Evolutionary conservation across 1,139 yeast genomes (phyloP).

Genomic region (Debaryomyces robertsiae): DNA sequence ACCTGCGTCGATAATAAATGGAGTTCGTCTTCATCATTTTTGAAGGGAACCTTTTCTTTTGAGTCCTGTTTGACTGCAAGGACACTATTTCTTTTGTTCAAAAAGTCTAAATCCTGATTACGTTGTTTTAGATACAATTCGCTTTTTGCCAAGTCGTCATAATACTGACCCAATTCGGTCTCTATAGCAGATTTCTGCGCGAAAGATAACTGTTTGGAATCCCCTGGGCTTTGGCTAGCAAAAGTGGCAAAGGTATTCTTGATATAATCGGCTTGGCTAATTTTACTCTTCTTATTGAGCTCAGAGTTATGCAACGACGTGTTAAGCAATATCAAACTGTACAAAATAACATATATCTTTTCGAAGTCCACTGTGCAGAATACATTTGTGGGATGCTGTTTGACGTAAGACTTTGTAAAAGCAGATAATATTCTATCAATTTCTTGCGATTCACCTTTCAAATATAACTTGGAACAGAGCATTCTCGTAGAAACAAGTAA

Average conservation of each 20-base stretch:
- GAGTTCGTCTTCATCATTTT: conserved; percentile 9
- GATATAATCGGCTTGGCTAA: conserved; percentile 53
- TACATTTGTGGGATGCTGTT: conserved; percentile 49
- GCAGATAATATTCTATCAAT: conserved; percentile 74
- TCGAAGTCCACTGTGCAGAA: conserved; percentile 57
- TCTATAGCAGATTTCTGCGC: conserved; percentile 47
- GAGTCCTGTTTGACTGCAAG: neutral
- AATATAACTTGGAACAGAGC: conserved; percentile 65
- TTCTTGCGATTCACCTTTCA: conserved; percentile 84
- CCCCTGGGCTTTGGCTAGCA: conserved; percentile 37
- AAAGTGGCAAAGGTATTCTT: conserved; percentile 56
- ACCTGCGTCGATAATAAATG: conserved; percentile 31
- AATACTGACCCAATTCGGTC: conserved; percentile 43
- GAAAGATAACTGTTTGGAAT: conserved; percentile 33
- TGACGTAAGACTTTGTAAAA: conserved; percentile 68
- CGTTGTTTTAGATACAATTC: conserved; percentile 44
- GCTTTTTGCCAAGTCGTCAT: conserved; percentile 41
- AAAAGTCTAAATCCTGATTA: neutral
- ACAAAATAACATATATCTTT: conserved; percentile 71
- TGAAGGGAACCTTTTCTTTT: neutral
- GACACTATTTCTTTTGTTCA: conserved; percentile 15
- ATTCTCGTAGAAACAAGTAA: conserved; percentile 58
- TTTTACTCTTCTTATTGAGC: conserved; percentile 41
- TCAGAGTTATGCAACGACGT: conserved; percentile 64
- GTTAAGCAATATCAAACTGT: conserved; percentile 72